Percentiles rank a stretch among this genome's conserved stretches.
Conservation (phyloP, 441 rosid genomes). For the Euphorbia neoarborescens region DNA sequence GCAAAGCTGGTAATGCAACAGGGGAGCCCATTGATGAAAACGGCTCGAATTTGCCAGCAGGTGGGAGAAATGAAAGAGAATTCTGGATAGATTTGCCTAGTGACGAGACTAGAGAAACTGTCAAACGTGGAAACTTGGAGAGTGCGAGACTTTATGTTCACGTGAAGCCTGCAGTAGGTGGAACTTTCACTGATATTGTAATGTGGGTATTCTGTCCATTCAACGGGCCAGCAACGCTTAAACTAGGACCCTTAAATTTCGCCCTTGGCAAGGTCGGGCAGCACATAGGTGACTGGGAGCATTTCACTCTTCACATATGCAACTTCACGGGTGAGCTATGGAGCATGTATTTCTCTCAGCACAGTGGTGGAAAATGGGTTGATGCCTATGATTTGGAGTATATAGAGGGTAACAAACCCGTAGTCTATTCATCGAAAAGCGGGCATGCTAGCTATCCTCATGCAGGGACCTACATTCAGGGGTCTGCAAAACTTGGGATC, state of each 20-base stretch:
- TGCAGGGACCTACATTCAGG: slow-evolving; percentile 63
- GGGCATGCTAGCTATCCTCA: slow-evolving; percentile 77
- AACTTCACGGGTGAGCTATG: slow-evolving; percentile 68
- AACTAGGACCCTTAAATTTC: slow-evolving; percentile 41
- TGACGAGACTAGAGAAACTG: slow-evolving; percentile 25
- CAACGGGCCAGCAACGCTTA: slow-evolving; percentile 74
- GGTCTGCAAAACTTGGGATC: slow-evolving; percentile 50
- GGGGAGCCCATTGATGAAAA: slow-evolving; percentile 40
- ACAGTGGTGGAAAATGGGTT: slow-evolving; percentile 78
- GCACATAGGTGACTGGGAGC: slow-evolving; percentile 90
- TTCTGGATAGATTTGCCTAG: slow-evolving; percentile 77
- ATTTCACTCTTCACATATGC: slow-evolving; percentile 70
- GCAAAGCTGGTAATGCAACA: slow-evolving; percentile 29
- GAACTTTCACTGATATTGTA: slow-evolving; percentile 65
- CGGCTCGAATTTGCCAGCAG: slow-evolving; percentile 64
- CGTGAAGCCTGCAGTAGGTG: slow-evolving; percentile 70
- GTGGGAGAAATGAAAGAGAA: slow-evolving; percentile 51
- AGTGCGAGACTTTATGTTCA: slow-evolving; percentile 68
- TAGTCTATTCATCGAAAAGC: slow-evolving; percentile 51
- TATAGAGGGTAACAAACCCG: slow-evolving; percentile 49
- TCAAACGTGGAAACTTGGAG: slow-evolving; percentile 56
- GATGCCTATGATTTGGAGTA: slow-evolving; percentile 60
- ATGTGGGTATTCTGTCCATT: slow-evolving; percentile 89
- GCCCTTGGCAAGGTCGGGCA: slow-evolving; percentile 58
- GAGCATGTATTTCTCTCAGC: slow-evolving; percentile 77